These are phyloP conservation scores for Candida sojae DNA, from an alignment of 1,139 yeast genomes.

Conservation along the genomic window DNA sequence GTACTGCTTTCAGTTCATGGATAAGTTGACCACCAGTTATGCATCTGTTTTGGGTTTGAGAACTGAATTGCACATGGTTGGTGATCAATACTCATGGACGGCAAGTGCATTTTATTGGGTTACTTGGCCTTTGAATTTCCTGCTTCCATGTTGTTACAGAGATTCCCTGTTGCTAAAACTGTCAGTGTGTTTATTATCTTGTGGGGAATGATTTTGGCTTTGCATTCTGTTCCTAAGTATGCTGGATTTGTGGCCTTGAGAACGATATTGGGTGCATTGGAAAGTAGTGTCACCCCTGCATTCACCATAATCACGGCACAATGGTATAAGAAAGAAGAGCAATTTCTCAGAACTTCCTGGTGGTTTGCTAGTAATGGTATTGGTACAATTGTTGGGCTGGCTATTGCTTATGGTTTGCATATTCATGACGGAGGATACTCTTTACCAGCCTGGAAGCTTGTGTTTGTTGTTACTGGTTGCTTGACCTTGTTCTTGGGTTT, in stretches of 20 bases:
- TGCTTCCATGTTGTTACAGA: slow-evolving; percentile 41
- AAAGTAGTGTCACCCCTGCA: slow-evolving; percentile 57
- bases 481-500: slow-evolving; percentile 29
- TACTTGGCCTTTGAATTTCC: slow-evolving; percentile 51
- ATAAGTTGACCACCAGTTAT: slow-evolving; percentile 57
- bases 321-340: slow-evolving; percentile 27
- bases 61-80: slow-evolving; percentile 48
- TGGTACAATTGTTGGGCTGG: slow-evolving; percentile 27
- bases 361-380: slow-evolving; percentile 37
- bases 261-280: slow-evolving; percentile 52
- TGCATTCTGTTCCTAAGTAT: slow-evolving; percentile 30
- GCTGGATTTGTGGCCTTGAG: slow-evolving; percentile 34
- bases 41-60: slow-evolving; percentile 65
- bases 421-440: slow-evolving; percentile 17
- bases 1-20: slow-evolving; percentile 65
- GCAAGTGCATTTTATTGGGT: slow-evolving; percentile 58
- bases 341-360: slow-evolving; percentile 23
- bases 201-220: slow-evolving; percentile 32
- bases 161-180: slow-evolving; percentile 31
- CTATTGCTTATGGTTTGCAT: slow-evolving; percentile 25
- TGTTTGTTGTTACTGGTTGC: slow-evolving; percentile 31
- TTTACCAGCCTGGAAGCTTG: slow-evolving; percentile 33
- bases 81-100: slow-evolving; percentile 56
- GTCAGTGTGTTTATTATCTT: slow-evolving; percentile 23
- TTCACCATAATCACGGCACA: slow-evolving; percentile 50